Evolutionary conservation across 78 protist genomes (phyloP), one percentile per base, ranked within the genome.

Genomic region (Mantamonas sphyraenae): DNA sequence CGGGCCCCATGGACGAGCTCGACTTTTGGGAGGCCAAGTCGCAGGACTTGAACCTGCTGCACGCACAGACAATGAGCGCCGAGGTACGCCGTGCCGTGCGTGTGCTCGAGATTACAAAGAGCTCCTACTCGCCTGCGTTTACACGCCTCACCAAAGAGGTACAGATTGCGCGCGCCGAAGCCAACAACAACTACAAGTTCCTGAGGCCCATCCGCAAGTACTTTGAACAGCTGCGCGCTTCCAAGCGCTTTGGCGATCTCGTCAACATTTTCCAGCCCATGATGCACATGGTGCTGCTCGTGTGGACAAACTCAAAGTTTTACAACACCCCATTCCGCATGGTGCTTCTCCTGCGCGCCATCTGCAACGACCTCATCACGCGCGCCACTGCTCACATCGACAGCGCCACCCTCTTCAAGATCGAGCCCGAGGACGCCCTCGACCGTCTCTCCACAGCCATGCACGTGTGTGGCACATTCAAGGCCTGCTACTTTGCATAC

Each of bases 1-100:
- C 84, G 7, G 80, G 85, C 28, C 93, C 93, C 43, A 3, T 43
- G 37, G 78, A 19, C 2, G 93, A 89, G 67, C 12, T 84, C 3
- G 85, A 72, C 8, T 89, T 89, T 51, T 89, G 93, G 93, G 7
- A 22, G 30, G n/a, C 17, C 30, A 84, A 89, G 81, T 31, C 64
- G 10, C 45, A 38, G 43, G 72, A 86, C 59, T 68, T 86, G 22
- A 47, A 47, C 16, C 16, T 3, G 31, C 28, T 64, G 55, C 34
- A 45, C 24, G 72, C 70, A 40, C 76, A 70, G 68, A 4, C 71
- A 3, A 53, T n/a, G 30, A 3, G 68, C 45, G 26, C 37, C 22
- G 45, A 65, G 34, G 53, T 62, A 9, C 45, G 12, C 19, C 40
- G 38, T 34, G 60, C 64, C 24, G 24, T 68, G 39, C 40, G 42